Percentiles rank a stretch among this genome's conserved stretches.
Conservation (phyloP, 805 yeast species). For the Yarrowia sp. region DNA sequence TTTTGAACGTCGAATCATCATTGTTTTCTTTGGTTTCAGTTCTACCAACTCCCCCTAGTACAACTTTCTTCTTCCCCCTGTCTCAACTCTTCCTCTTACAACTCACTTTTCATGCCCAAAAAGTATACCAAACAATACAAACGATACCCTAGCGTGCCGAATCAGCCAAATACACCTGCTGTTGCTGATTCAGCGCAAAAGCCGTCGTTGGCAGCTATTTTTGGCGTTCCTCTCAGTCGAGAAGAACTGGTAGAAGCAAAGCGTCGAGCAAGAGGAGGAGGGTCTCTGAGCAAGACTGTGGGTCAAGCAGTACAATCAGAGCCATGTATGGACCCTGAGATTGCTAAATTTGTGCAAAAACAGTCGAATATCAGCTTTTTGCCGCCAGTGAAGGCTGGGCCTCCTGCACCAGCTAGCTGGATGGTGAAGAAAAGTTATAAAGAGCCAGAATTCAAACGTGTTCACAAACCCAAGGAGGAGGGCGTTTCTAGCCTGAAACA, state of each 20-base stretch:
- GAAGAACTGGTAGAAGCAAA: not conserved
- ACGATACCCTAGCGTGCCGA: not conserved
- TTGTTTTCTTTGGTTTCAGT: no score
- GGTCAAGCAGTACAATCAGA: slow-evolving; percentile 6
- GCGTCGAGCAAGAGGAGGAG: not conserved
- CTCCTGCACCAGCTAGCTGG: slow-evolving; percentile 1
- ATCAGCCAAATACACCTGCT: not conserved
- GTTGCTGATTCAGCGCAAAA: not conserved
- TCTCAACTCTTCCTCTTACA: not conserved
- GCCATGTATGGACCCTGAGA: slow-evolving; percentile 8
- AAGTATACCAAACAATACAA: slow-evolving; percentile 12
- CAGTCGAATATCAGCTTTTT: not conserved
- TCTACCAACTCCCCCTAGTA: no score
- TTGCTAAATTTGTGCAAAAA: not conserved
- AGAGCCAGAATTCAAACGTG: not conserved
- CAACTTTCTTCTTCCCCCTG: no score
- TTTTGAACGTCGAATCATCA: no score
- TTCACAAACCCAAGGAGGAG: not conserved
- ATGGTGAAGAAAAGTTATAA: not conserved
- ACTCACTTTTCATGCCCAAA: not conserved
- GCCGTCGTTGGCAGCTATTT: not conserved
- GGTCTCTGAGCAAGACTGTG: not conserved
- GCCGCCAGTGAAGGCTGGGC: slow-evolving; percentile 9
- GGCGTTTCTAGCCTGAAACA: not conserved
- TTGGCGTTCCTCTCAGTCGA: not conserved